Percentiles rank a stretch among this genome's conserved stretches.
These are phyloP conservation scores for Fistulinella staudtii DNA, from an alignment of 1,284 basidiomycete species.

Conservation along the genomic window DNA sequence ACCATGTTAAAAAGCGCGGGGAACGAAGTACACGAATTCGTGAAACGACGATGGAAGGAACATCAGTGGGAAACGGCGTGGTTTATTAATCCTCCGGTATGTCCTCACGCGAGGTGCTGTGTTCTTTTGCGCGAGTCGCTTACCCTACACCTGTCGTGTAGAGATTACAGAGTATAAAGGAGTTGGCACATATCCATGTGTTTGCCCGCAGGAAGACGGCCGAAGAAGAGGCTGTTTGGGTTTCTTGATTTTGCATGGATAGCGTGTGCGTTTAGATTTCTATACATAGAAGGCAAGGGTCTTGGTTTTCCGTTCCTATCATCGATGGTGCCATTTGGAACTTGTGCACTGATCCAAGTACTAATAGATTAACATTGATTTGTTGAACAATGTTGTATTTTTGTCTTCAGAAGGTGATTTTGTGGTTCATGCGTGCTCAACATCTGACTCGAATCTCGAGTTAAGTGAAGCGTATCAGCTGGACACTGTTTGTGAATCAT, in stretches of 20 bases:
- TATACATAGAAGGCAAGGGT: conserved; percentile 5
- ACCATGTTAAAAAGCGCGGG: conserved; percentile 49
- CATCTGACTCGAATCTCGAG: too few species aligned
- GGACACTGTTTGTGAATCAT: too few species aligned
- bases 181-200: conserved; percentile 75
- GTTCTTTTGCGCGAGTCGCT: not conserved
- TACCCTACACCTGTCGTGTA: conserved; percentile 28
- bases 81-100: conserved; percentile 81
- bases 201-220: conserved; percentile 57
- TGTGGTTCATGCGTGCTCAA: too few species aligned
- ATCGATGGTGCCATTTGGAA: too few species aligned
- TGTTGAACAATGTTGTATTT: too few species aligned
- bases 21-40: conserved; percentile 56
- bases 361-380: too few species aligned
- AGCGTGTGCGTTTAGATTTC: not conserved
- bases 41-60: conserved; percentile 62
- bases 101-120: conserved; percentile 20
- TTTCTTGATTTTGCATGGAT: conserved; percentile 6
- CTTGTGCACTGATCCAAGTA: too few species aligned
- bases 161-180: conserved; percentile 76
- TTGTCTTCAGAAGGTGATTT: too few species aligned
- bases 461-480: too few species aligned
- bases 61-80: conserved; percentile 77
- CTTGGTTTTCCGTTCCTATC: too few species aligned
- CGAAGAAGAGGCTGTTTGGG: conserved; percentile 21